Percentiles rank a stretch among this genome's conserved stretches.
These are phyloP conservation scores for Nemania sp. DNA, from an alignment of 2,329 filamentous ascomycete species.

Conservation along the genomic window DNA sequence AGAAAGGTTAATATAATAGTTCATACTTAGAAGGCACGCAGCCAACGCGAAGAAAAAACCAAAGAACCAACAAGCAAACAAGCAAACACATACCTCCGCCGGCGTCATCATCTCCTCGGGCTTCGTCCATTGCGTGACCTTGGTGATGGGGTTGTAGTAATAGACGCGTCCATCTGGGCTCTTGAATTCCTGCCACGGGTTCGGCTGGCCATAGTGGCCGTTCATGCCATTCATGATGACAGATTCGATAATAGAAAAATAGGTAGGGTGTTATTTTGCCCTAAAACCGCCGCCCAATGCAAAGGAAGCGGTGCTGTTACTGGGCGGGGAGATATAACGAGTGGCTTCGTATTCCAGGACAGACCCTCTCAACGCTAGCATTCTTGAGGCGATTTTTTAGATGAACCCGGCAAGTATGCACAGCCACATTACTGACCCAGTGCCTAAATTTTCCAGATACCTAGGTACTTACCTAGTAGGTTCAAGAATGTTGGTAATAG, in stretches of 20 bases:
- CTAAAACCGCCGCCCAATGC: neutral
- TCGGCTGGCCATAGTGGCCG: slow-evolving; percentile 62
- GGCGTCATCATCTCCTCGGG: slow-evolving; percentile 88
- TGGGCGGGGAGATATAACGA: neutral
- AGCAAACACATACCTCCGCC: slow-evolving; percentile 75
- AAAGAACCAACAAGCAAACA: too few relatives aligned
- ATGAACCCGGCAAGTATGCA: neutral
- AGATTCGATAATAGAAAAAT: slow-evolving; percentile 11
- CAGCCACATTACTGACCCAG: slow-evolving; percentile 28
- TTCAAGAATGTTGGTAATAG: neutral
- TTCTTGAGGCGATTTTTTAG: slow-evolving; percentile 30
- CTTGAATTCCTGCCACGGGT: slow-evolving; percentile 83
- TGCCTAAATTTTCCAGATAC: too few relatives aligned
- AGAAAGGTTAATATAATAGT: slow-evolving; percentile 29
- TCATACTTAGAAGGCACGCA: slow-evolving; percentile 26
- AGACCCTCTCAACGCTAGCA: slow-evolving; percentile 17
- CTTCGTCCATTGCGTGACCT: slow-evolving; percentile 93
- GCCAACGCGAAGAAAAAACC: neutral
- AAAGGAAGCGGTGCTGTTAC: slow-evolving; percentile 2
- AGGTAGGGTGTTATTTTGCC: neutral
- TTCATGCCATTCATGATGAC: slow-evolving; percentile 68
- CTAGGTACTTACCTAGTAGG: neutral
- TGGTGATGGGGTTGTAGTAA: slow-evolving; percentile 89
- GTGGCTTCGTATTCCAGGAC: slow-evolving; percentile 3
- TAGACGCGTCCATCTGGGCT: slow-evolving; percentile 86